Base-by-base conservation (phyloP, 202 grass and related monocot species). In the Cymbopogon flexuosus region DNA sequence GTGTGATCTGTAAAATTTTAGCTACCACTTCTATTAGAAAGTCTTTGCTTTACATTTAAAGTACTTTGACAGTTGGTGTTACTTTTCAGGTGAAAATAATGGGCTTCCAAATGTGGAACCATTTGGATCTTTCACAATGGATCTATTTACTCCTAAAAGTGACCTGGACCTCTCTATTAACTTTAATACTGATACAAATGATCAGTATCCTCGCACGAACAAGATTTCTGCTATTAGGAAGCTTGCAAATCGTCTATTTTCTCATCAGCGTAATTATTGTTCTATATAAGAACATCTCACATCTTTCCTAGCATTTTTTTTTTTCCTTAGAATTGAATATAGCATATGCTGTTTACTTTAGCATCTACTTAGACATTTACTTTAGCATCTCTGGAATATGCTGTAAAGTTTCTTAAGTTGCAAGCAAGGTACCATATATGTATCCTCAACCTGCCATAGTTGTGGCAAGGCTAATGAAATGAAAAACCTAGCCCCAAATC, bases 41-140 rank as follows among this genome's bases (percentile, higher is more conserved):
- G 14, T 3, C 47, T 87, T 62, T 29, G 16, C 57, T 33, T 80
- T 65, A 60, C n/a, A 19, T 46, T 37, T 77, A 66, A 72, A 65
- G 66, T 77, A 85, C 67, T 73, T 71, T 71, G 1, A 43, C 19
- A 10, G 65, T 82, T 81, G 41, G 63, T 70, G 12, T 29, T 62
- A 83, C 37, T 22, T 82, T 87, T 80, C 83, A 98, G 96, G 96
- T 75, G 74, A 85, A 85, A 84, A 62, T 36, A 73, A 87, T 47
- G 90, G 61, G 10, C 65, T 86, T 62, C 92, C 92, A 10, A 23
- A 77, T 68, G 92, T 95, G 65, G 86, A 93, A 84, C 65, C 90
- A 67, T 98, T 98, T 76, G 96, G 96, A 51, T 98, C 96, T 27
- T 98, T 98, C 77, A 93, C 83, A 36, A 98, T 98, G 96, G 86